phyloP scores from a whole-genome alignment of 176 grass and related monocot genomes.

The Aegilops umbellulata region DNA sequence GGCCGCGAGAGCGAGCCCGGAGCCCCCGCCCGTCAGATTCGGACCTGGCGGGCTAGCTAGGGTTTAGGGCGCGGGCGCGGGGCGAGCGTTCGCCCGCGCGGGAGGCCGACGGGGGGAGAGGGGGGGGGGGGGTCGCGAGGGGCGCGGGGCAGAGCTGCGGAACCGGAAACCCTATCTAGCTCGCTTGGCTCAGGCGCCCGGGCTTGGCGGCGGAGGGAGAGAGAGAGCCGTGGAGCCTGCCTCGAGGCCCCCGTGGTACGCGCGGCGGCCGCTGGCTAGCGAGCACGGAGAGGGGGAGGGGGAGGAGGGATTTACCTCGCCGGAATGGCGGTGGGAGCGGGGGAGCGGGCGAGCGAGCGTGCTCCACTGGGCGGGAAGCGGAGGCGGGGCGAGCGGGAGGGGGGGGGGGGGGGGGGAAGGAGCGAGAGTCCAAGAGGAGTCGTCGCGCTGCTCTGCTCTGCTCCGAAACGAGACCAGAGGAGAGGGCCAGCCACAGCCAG shows the following conservation, averaged over 20 bases:
- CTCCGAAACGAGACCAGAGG: neutral
- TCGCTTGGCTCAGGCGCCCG: neutral
- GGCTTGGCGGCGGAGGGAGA: neutral
- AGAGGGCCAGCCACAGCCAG: no score
- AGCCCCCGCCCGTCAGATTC: neutral
- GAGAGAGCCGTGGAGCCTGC: neutral
- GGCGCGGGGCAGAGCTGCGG: neutral
- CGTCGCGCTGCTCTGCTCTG: neutral
- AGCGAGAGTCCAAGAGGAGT: neutral
- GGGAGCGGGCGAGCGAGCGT: neutral
- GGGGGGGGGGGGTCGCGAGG: neutral
- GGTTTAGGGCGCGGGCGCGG: neutral
- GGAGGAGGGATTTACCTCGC: neutral
- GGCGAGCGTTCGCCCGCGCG: neutral
- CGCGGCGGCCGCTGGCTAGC: neutral
- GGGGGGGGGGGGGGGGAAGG: neutral
- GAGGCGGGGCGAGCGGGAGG: neutral
- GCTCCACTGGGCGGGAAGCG: neutral
- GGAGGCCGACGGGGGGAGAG: neutral
- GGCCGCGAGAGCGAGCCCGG: neutral
- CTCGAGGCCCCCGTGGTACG: neutral
- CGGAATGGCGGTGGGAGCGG: neutral
- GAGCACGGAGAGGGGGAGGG: no score
- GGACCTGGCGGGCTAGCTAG: neutral
- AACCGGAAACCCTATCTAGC: neutral